These are phyloP conservation scores for Populus tremula DNA, from an alignment of 345 rosid genomes.

Conservation along the genomic window DNA sequence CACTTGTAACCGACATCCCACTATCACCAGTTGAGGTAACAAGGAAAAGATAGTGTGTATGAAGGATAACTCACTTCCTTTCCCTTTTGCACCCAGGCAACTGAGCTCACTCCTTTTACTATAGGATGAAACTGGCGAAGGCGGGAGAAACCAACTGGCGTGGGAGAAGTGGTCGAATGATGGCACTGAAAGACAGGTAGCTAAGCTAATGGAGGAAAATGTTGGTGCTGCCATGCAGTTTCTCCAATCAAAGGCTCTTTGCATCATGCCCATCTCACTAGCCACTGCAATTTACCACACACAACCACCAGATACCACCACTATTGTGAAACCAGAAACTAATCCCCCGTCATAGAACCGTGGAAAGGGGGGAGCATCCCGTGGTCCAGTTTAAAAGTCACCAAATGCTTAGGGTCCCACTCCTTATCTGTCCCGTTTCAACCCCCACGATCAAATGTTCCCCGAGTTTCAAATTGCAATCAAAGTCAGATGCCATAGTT, in stretches of 20 bases:
- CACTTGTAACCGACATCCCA: constrained; percentile 94
- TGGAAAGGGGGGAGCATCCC: constrained; percentile 34
- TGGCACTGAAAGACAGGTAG: constrained; percentile 90
- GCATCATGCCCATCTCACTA: constrained; percentile 96
- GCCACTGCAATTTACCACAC: constrained; percentile 88
- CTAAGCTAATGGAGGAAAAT: constrained; percentile 98
- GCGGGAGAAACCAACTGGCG: constrained; percentile 74
- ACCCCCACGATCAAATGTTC: constrained; percentile 24
- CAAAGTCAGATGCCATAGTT: constrained; percentile 62
- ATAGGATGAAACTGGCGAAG: constrained; percentile 86
- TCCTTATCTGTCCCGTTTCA: constrained; percentile 17
- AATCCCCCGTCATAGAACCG: constrained; percentile 59
- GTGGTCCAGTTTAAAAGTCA: constrained; percentile 24
- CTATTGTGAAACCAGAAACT: constrained; percentile 72
- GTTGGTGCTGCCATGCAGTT: constrained; percentile 98
- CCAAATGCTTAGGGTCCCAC: constrained; percentile 31
- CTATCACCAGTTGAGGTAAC: constrained; percentile 87
- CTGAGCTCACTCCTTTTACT: neutral
- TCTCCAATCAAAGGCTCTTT: constrained; percentile 93
- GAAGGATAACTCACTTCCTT: neutral
- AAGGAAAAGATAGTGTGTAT: constrained; percentile 3
- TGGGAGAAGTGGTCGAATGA: constrained; percentile 99
- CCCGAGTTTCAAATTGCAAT: constrained; percentile 46
- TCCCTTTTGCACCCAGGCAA: constrained; percentile 6
- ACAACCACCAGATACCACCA: constrained; percentile 71